Percentiles rank a stretch among this genome's conserved stretches.
These are phyloP conservation scores for Lophiotrema nucula DNA, from an alignment of 495 filamentous ascomycete species.

Conservation along the genomic window DNA sequence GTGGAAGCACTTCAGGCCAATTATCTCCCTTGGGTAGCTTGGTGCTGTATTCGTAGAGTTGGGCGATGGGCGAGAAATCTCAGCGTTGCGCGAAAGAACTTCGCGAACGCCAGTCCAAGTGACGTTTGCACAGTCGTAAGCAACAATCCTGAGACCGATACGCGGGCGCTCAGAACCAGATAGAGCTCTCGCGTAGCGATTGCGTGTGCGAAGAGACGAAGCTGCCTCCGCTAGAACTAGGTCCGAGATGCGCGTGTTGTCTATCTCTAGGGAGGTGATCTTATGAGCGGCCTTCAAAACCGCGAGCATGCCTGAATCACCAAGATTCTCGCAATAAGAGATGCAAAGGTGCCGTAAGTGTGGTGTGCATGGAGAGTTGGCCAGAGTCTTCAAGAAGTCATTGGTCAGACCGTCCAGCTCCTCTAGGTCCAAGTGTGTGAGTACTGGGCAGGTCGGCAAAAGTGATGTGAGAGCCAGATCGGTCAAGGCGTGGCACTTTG, in stretches of 20 bases:
- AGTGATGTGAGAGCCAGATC: constrained; percentile 72
- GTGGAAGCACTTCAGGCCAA: constrained; percentile 88
- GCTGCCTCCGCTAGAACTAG: constrained; percentile 86
- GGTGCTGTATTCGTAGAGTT: constrained; percentile 30
- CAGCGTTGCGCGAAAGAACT: constrained; percentile 78
- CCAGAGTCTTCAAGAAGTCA: constrained; percentile 64
- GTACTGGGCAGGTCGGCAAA: constrained; percentile 66
- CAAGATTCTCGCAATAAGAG: constrained; percentile 82
- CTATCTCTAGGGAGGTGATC: constrained; percentile 75
- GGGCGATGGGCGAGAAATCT: constrained; percentile 48
- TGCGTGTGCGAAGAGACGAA: constrained; percentile 57
- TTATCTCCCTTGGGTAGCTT: constrained; percentile 68
- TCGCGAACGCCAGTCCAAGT: constrained; percentile 92
- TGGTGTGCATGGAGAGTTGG: constrained; percentile 68
- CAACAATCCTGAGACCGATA: constrained; percentile 71
- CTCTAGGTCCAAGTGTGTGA: constrained; percentile 89
- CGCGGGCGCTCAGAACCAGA: constrained; percentile 41
- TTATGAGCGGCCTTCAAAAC: constrained; percentile 71
- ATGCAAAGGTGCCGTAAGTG: constrained; percentile 77
- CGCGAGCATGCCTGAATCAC: constrained; percentile 81
- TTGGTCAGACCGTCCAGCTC: constrained; percentile 80
- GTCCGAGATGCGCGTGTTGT: constrained; percentile 90
- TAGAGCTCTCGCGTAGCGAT: constrained; percentile 55
- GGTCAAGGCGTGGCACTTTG: constrained; percentile 65
- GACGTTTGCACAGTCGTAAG: constrained; percentile 86